Conservation (phyloP, 2,329 filamentous ascomycete genomes). For the Penicillium sumatraense region DNA sequence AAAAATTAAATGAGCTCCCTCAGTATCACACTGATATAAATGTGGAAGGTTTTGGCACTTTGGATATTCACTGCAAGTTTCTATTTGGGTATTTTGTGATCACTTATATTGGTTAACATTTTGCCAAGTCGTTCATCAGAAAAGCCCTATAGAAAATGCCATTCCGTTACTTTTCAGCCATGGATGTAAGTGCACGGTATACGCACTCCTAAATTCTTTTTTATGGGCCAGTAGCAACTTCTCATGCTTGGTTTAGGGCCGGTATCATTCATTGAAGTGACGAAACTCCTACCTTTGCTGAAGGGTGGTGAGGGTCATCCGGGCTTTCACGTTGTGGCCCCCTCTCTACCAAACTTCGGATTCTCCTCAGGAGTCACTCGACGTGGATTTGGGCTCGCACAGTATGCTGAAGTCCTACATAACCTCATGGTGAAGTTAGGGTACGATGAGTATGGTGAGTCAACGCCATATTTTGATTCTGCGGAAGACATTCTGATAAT, state of each 20-base stretch:
- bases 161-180: slow-evolving; percentile 72
- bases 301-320: slow-evolving; percentile 41
- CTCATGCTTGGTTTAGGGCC: slow-evolving; percentile 49
- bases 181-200: slow-evolving; percentile 62
- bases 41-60: slow-evolving; percentile 62
- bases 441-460: slow-evolving; percentile 62
- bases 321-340: slow-evolving; percentile 59
- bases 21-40: slow-evolving; percentile 61
- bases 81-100: not conserved
- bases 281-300: slow-evolving; percentile 51
- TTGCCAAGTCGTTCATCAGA: slow-evolving; percentile 59
- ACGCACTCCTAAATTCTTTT: too few species aligned
- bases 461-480: not conserved
- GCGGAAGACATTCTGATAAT: not conserved
- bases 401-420: slow-evolving; percentile 69
- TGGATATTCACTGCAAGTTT: slow-evolving; percentile 62
- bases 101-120: not conserved
- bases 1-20: slow-evolving; percentile 62
- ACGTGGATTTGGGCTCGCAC: slow-evolving; percentile 60
- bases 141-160: slow-evolving; percentile 55
- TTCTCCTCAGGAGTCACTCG: slow-evolving; percentile 53
- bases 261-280: slow-evolving; percentile 66
- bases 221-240: too few species aligned
- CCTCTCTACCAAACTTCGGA: slow-evolving; percentile 60
- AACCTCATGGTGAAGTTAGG: slow-evolving; percentile 72